A percentile compares a stretch with the other conserved stretches of the same genome.
Evolutionary conservation across 257 asterid genomes (phyloP).

Genomic region (Fraxinus americana): DNA sequence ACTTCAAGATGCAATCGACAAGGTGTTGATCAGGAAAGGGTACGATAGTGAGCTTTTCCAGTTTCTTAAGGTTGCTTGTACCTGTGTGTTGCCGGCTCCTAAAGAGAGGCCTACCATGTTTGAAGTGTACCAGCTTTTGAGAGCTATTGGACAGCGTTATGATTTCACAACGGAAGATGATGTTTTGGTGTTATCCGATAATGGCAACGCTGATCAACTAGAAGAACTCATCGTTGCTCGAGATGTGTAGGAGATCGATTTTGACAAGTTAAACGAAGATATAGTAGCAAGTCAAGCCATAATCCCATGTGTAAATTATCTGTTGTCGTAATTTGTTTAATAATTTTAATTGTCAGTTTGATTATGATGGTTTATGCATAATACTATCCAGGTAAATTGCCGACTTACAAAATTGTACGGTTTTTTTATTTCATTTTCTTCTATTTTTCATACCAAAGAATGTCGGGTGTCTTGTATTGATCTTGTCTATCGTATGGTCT

Average conservation of each 20-base stretch:
- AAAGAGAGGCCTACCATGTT: constrained; percentile 62
- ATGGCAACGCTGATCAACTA: constrained; percentile 30
- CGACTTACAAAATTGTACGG: no score
- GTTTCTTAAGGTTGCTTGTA: constrained; percentile 52
- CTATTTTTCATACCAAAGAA: no score
- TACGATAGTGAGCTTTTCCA: constrained; percentile 46
- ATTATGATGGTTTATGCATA: background rate
- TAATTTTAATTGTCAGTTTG: background rate
- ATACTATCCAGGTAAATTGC: background rate
- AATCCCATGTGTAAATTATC: constrained; percentile 27
- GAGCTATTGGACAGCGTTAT: constrained; percentile 49
- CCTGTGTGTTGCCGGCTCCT: constrained; percentile 45
- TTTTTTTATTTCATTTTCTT: background rate
- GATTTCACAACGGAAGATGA: constrained; percentile 45
- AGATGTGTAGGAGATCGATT: constrained; percentile 26
- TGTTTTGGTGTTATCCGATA: constrained; percentile 33
- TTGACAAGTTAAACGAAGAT: no score
- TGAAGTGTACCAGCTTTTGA: constrained; percentile 50
- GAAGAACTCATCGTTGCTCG: constrained; percentile 57
- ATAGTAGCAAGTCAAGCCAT: constrained; percentile 5
- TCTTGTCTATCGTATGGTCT: no score
- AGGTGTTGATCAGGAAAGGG: constrained; percentile 38
- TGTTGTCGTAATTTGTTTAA: background rate
- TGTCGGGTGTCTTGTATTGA: no score
- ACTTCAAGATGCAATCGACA: constrained; percentile 50